Evolutionary conservation across 2,329 filamentous ascomycete species (phyloP).

Genomic region (Exutisphaerella laricina): DNA sequence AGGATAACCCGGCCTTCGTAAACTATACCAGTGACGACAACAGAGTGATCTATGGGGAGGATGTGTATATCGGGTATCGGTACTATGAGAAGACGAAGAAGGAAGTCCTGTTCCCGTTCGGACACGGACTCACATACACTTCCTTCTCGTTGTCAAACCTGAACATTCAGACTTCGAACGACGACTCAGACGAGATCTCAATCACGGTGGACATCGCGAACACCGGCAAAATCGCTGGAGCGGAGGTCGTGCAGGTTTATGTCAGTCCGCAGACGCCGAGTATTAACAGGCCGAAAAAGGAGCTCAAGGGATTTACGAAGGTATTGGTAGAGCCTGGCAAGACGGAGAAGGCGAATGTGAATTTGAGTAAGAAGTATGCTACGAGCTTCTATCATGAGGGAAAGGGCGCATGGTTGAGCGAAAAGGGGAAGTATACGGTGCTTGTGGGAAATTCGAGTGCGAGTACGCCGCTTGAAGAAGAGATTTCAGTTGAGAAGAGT

Average conservation of each 20-base stretch:
- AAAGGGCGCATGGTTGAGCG: slow-evolving; percentile 58
- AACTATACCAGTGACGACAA: slow-evolving; percentile 69
- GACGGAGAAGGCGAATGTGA: slow-evolving; percentile 52
- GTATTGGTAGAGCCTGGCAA: slow-evolving; percentile 55
- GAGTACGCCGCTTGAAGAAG: slow-evolving; percentile 45
- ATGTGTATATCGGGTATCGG: slow-evolving; percentile 66
- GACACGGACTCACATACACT: slow-evolving; percentile 73
- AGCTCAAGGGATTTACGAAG: slow-evolving; percentile 65
- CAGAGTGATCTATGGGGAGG: slow-evolving; percentile 65
- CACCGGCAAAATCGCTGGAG: slow-evolving; percentile 51
- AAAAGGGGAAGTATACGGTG: slow-evolving; percentile 60
- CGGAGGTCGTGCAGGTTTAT: slow-evolving; percentile 64
- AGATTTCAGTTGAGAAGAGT: slow-evolving; percentile 56
- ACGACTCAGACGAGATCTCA: slow-evolving; percentile 45
- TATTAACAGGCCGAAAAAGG: slow-evolving; percentile 63
- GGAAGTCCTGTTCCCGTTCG: slow-evolving; percentile 65
- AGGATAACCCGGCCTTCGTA: slow-evolving; percentile 59
- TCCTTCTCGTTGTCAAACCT: slow-evolving; percentile 60
- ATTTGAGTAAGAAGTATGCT: slow-evolving; percentile 57
- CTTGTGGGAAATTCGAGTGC: slow-evolving; percentile 56
- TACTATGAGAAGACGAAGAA: slow-evolving; percentile 62
- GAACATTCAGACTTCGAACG: slow-evolving; percentile 44
- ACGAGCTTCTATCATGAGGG: slow-evolving; percentile 67
- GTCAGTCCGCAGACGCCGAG: slow-evolving; percentile 58
- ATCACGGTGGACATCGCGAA: slow-evolving; percentile 51